phyloP scores from a whole-genome alignment of 805 yeast genomes.

The Candida manassasensis region DNA sequence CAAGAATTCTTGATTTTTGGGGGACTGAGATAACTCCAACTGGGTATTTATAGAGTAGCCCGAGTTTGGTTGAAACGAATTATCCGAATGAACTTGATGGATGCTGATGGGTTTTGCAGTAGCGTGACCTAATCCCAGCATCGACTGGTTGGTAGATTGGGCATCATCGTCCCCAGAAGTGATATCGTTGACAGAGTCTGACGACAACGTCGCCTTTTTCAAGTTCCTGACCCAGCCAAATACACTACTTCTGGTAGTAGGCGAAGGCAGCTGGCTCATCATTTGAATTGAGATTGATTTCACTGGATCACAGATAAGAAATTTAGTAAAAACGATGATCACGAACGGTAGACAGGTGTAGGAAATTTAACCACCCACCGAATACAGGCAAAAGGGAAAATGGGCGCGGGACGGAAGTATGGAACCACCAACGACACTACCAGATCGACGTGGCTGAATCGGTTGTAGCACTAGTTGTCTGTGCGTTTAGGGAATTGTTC shows the following conservation, averaged over 20 bases:
- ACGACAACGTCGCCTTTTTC: slow-evolving; percentile 33
- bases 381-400: too few relatives aligned
- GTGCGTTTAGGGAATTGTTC: too few relatives aligned
- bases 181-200: slow-evolving; percentile 36
- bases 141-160: slow-evolving; percentile 1
- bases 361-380: too few relatives aligned
- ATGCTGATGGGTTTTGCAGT: slow-evolving; percentile 5
- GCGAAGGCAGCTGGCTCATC: slow-evolving; percentile 37
- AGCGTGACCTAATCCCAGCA: slow-evolving; percentile 3
- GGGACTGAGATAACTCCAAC: slow-evolving; percentile 6
- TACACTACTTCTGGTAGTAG: slow-evolving; percentile 34
- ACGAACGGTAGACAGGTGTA: too few relatives aligned
- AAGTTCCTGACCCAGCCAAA: slow-evolving; percentile 44
- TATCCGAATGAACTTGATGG: slow-evolving; percentile 1
- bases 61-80: slow-evolving; percentile 5
- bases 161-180: slow-evolving; percentile 13
- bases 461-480: too few relatives aligned
- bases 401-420: too few relatives aligned
- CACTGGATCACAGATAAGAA: too few relatives aligned
- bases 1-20: slow-evolving; percentile 21
- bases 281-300: background rate
- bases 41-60: slow-evolving; percentile 3
- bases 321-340: too few relatives aligned
- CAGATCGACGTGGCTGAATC: too few relatives aligned
- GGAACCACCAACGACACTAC: too few relatives aligned